Evolutionary conservation across 306 rosid species (phyloP).

Genomic region (Oemleria cerasiformis): DNA sequence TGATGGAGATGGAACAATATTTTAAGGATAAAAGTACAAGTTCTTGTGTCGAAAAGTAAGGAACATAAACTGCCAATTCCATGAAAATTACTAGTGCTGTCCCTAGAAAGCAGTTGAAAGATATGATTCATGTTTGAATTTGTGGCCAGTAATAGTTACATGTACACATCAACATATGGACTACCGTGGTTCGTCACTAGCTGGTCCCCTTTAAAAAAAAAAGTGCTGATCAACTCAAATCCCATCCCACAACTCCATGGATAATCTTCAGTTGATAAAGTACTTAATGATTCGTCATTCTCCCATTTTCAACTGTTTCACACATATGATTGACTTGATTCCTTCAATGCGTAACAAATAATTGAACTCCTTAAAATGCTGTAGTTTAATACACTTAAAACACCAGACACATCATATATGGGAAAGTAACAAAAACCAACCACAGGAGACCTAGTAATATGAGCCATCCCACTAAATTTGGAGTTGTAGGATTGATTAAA

Average conservation of each 20-base stretch:
- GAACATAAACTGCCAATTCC: conserved; percentile 7
- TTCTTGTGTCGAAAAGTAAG: neutral
- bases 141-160: neutral
- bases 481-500: neutral
- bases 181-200: too few relatives aligned
- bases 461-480: neutral
- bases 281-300: neutral
- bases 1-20: conserved; percentile 9
- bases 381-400: neutral
- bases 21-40: neutral
- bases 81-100: neutral
- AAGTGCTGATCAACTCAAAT: neutral
- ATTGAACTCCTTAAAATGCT: neutral
- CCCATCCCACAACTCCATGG: neutral
- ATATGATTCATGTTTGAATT: neutral
- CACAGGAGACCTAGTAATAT: neutral
- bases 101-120: neutral
- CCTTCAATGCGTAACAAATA: neutral
- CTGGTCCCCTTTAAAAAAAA: too few relatives aligned
- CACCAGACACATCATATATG: neutral
- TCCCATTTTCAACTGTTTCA: neutral
- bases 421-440: neutral
- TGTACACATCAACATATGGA: neutral
- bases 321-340: neutral
- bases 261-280: neutral